These are phyloP conservation scores for Mortierella sp. DNA, from an alignment of 371 early-diverging fungal species.

Conservation along the genomic window DNA sequence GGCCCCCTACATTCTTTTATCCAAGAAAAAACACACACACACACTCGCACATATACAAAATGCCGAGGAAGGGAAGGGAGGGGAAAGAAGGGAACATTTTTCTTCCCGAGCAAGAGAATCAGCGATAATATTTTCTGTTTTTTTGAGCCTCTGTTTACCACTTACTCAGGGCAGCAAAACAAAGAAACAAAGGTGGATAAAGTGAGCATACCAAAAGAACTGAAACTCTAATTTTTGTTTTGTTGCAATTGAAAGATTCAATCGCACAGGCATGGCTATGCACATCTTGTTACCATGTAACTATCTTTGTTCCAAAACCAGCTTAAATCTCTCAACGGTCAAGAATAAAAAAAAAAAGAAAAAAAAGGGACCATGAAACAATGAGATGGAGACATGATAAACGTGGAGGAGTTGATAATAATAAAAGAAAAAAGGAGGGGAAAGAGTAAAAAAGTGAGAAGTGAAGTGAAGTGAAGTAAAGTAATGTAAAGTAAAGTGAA, in stretches of 20 bases:
- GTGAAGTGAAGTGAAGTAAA: too few relatives aligned
- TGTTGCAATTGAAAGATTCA: background rate
- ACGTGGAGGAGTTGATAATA: too few relatives aligned
- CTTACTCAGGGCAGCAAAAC: background rate
- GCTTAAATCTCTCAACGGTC: background rate
- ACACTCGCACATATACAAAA: too few relatives aligned
- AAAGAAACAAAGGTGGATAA: too few relatives aligned
- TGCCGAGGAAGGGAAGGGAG: background rate
- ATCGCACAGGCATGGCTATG: too few relatives aligned
- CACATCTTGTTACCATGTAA: too few relatives aligned
- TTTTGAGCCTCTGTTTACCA: background rate
- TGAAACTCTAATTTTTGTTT: background rate
- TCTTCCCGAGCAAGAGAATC: background rate
- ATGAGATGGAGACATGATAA: background rate
- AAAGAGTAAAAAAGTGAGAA: background rate
- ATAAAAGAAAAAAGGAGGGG: background rate
- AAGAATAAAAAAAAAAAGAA: background rate
- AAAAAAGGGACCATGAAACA: background rate
- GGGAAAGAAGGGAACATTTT: background rate
- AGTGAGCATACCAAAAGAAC: background rate
- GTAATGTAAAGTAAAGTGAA: background rate
- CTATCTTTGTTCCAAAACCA: background rate
- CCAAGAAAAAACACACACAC: too few relatives aligned
- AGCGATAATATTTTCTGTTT: background rate
- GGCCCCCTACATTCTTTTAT: too few relatives aligned